These are phyloP conservation scores for Wickerhamiella australiensis DNA, from an alignment of 805 yeast genomes.

Conservation along the genomic window DNA sequence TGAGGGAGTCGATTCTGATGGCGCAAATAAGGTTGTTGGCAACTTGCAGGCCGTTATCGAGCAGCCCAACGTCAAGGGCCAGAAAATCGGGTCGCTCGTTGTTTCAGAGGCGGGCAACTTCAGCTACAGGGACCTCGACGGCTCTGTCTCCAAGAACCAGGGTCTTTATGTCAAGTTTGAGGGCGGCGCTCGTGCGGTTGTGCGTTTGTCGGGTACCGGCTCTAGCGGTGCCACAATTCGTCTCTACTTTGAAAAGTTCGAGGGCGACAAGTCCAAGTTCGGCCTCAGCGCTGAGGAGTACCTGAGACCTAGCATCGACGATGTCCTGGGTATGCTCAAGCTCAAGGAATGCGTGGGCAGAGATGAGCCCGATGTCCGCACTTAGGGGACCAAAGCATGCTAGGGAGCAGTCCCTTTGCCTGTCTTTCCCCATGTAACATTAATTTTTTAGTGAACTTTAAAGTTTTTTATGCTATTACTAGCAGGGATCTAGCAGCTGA, in stretches of 20 bases:
- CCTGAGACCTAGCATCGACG: slow-evolving; percentile 47
- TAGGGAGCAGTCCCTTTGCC: neutral
- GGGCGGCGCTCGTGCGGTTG: slow-evolving; percentile 74
- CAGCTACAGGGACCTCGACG: slow-evolving; percentile 87
- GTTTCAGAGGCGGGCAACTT: slow-evolving; percentile 78
- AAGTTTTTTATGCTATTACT: no score
- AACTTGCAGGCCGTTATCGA: slow-evolving; percentile 34
- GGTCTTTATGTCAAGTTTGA: slow-evolving; percentile 75
- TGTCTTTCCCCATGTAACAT: no score
- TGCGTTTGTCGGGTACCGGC: slow-evolving; percentile 93
- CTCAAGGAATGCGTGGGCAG: slow-evolving; percentile 66
- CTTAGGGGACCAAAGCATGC: slow-evolving; percentile 31
- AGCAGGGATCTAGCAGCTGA: no score
- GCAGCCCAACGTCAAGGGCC: slow-evolving; percentile 39
- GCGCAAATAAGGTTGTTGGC: slow-evolving; percentile 57
- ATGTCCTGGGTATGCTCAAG: slow-evolving; percentile 55
- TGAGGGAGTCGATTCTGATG: slow-evolving; percentile 67
- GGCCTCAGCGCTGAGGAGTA: slow-evolving; percentile 49
- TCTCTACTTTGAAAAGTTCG: slow-evolving; percentile 77
- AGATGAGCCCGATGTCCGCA: slow-evolving; percentile 79
- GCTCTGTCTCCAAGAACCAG: slow-evolving; percentile 75
- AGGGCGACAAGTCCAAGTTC: slow-evolving; percentile 43
- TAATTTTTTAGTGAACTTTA: no score
- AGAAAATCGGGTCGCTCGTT: slow-evolving; percentile 39
- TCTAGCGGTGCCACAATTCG: slow-evolving; percentile 96